These are phyloP conservation scores for Cadophora sp. DNA, from an alignment of 2,329 filamentous ascomycete genomes.

Conservation along the genomic window DNA sequence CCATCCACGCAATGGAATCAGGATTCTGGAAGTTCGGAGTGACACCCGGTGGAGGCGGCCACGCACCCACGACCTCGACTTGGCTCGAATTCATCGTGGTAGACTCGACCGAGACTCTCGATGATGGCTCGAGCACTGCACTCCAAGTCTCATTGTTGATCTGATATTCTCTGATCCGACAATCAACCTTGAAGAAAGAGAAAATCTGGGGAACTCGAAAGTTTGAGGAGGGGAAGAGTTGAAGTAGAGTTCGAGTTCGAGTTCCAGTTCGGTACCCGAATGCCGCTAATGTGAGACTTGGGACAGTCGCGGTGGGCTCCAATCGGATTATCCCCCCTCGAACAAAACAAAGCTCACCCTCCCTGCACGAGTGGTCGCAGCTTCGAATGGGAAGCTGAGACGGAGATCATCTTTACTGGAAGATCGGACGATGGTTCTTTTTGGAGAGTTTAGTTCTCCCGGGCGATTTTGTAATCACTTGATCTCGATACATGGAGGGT, in stretches of 20 bases:
- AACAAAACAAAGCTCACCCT: not conserved
- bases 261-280: too few relatives aligned
- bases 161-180: too few relatives aligned
- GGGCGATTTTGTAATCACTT: too few relatives aligned
- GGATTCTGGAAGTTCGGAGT: constrained; percentile 21
- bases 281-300: not conserved
- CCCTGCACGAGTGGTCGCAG: not conserved
- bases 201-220: too few relatives aligned
- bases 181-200: too few relatives aligned
- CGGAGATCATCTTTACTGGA: not conserved
- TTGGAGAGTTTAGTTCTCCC: not conserved
- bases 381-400: not conserved
- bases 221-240: too few relatives aligned
- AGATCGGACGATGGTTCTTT: constrained; percentile 4
- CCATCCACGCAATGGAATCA: constrained; percentile 17
- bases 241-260: too few relatives aligned
- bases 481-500: too few relatives aligned
- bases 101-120: not conserved
- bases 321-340: not conserved
- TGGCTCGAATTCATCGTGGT: constrained; percentile 11
- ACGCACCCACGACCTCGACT: constrained; percentile 6
- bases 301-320: not conserved
- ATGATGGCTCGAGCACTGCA: not conserved
- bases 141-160: not conserved
- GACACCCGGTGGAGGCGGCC: constrained; percentile 16